Evolutionary conservation across 257 asterid species (phyloP).

Genomic region (Plantago ovata): DNA sequence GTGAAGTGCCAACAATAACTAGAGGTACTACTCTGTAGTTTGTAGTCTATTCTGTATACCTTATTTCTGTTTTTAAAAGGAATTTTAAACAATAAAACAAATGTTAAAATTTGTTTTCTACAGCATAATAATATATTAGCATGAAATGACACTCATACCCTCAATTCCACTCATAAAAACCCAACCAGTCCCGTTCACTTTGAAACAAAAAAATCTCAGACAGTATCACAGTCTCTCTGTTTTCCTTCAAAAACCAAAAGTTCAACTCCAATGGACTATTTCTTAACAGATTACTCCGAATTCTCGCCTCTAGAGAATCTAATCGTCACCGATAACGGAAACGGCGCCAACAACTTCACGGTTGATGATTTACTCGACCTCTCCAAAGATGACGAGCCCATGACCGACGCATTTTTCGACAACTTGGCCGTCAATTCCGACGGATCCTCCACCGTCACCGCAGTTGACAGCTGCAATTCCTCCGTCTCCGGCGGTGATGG

Average conservation of each 20-base stretch:
- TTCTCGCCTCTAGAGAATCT: constrained; percentile 34
- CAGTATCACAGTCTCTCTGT: constrained; percentile 35
- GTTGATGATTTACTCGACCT: constrained; percentile 88
- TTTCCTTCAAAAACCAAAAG: constrained; percentile 15
- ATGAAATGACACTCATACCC: constrained; percentile 41
- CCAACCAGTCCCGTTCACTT: constrained; percentile 52
- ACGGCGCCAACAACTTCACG: constrained; percentile 33
- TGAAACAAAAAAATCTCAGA: constrained; percentile 35
- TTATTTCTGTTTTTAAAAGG: no score
- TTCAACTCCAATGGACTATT: constrained; percentile 40
- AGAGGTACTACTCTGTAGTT: no score
- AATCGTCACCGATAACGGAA: constrained; percentile 22
- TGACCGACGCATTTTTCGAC: constrained; percentile 80
- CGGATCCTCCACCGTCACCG: constrained; percentile 37
- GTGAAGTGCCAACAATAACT: no score
- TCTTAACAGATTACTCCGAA: constrained; percentile 31
- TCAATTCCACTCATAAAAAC: constrained; percentile 53
- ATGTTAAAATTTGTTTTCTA: no score
- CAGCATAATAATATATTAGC: constrained; percentile 4
- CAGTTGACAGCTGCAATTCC: constrained; percentile 36
- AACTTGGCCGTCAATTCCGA: constrained; percentile 54
- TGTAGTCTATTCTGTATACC: no score
- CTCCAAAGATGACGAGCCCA: constrained; percentile 74
- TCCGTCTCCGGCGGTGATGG: constrained; percentile 28
- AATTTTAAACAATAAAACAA: no score